A percentile compares a stretch with the other conserved stretches of the same genome.
phyloP scores from a whole-genome alignment of 805 yeast species.

The Myxozyma neotropica region DNA sequence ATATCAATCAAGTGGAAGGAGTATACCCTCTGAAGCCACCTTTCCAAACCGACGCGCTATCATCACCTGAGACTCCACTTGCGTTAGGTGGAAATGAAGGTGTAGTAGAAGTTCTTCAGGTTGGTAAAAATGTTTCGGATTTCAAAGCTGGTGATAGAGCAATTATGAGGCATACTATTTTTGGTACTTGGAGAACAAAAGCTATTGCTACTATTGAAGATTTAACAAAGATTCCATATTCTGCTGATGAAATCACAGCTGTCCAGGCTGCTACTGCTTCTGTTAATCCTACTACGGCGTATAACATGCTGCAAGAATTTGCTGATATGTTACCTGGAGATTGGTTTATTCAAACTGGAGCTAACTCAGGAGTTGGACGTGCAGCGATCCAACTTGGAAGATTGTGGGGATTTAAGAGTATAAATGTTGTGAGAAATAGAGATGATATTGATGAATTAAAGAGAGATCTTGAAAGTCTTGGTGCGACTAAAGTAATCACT shows the following conservation, averaged over 20 bases:
- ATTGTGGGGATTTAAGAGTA: constrained; percentile 75
- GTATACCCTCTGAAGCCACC: constrained; percentile 80
- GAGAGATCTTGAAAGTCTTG: constrained; percentile 59
- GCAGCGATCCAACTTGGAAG: constrained; percentile 87
- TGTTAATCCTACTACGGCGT: constrained; percentile 93
- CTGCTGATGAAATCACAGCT: constrained; percentile 43
- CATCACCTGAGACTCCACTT: constrained; percentile 58
- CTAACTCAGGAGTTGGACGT: constrained; percentile 92
- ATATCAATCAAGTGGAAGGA: constrained; percentile 82
- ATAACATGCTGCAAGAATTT: constrained; percentile 77
- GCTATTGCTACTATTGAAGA: constrained; percentile 57
- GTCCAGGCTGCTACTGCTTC: constrained; percentile 77
- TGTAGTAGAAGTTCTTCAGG: constrained; percentile 76
- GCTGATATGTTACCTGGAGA: constrained; percentile 63
- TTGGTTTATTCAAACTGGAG: constrained; percentile 96
- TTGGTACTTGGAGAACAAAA: constrained; percentile 94
- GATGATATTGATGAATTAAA: constrained; percentile 67
- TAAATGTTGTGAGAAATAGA: constrained; percentile 86
- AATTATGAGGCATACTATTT: constrained; percentile 72
- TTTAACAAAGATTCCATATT: constrained; percentile 60
- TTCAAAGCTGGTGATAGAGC: constrained; percentile 82
- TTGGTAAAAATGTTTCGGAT: constrained; percentile 55
- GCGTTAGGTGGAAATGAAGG: constrained; percentile 97
- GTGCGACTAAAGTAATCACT: constrained; percentile 88
- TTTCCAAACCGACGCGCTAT: constrained; percentile 49